Evolutionary conservation across 495 filamentous ascomycete species (phyloP).

Genomic region (Annulohypoxylon bovei): DNA sequence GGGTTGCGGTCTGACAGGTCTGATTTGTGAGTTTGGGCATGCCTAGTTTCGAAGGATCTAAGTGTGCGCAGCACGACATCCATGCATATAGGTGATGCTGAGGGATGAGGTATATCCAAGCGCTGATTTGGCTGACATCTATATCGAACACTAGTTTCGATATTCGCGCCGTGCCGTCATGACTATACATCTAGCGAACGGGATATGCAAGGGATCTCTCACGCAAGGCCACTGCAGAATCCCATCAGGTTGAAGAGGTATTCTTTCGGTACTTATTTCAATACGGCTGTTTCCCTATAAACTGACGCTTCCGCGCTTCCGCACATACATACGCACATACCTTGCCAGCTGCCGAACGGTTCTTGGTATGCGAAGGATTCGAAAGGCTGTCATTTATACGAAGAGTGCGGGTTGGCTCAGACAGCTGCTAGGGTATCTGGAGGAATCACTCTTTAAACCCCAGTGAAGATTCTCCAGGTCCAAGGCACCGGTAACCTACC

Average conservation of each 20-base stretch:
- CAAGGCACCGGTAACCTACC: conserved; percentile 33
- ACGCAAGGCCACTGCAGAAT: conserved; percentile 8
- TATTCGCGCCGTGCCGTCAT: conserved; percentile 2
- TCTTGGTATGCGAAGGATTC: conserved; percentile 23
- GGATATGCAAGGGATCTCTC: conserved; percentile 9
- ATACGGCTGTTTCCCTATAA: neutral
- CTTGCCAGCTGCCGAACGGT: neutral
- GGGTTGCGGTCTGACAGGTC: conserved; percentile 16
- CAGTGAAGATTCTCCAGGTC: conserved; percentile 24
- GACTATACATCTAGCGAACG: conserved; percentile 12
- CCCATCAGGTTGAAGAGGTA: conserved; percentile 12
- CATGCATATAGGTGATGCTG: conserved; percentile 32
- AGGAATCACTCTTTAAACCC: conserved; percentile 1
- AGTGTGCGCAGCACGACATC: conserved; percentile 22
- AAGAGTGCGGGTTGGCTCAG: conserved; percentile 10
- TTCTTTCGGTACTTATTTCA: conserved; percentile 8
- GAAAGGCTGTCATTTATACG: conserved; percentile 15
- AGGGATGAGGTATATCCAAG: conserved; percentile 33
- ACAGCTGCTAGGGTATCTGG: neutral
- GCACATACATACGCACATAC: too few species aligned
- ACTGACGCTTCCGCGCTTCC: conserved; percentile 15
- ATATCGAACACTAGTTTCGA: neutral
- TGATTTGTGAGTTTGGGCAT: conserved; percentile 18
- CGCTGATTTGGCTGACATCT: conserved; percentile 22
- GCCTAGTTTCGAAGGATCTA: conserved; percentile 31